Evolutionary conservation across 2,329 filamentous ascomycete species (phyloP), one percentile per base, ranked within the genome.

Genomic region (Colletotrichum endophyticum): DNA sequence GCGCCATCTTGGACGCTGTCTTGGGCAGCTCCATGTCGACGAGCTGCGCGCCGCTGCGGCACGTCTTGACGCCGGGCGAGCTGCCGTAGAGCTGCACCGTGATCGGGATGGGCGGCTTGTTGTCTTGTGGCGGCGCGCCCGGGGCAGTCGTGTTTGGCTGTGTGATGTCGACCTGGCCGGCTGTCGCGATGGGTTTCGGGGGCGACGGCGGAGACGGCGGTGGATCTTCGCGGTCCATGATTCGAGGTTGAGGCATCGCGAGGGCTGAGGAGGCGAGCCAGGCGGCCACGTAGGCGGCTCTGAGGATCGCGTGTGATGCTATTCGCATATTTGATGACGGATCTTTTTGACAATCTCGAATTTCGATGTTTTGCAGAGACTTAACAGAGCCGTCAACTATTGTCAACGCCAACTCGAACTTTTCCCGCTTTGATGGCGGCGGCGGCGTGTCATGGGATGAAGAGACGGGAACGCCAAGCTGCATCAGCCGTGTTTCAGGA

Each of bases 401-500:
- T 8, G 30, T 22, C 59, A 32, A 62, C 30, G 59, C 59, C 59
- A 32, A 16, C 28, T 62, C 6, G 19, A 25, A 9, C n/a, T 36
- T 32, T 15, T 32, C 28, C 32, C 57, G 27, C 57, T 22, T 62
- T 62, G 30, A 36, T 32, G 59, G 59, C 59, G 59, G 30, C 59
- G 19, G 59, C 44, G 44, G 44, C 44, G n/a, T 62, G 27, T 62
- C 59, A 22, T 62, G 59, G 19, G 59, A 61, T 63, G 56, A 22
- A 53, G 44, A 56, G 34, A 57, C 9, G 25, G 39, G 44, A 53
- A 63, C 16, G 73, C 73, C 70, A 73, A 76, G 73, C 22, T 61
- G 73, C 73, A 57, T 76, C 73, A 76, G 39, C 32, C 27, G 8
- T 49, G 73, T 76, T 76, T 76, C 73, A 76, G 73, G 28, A 13